Conservation (phyloP, 257 asterid genomes). For the Solanum acaule region DNA sequence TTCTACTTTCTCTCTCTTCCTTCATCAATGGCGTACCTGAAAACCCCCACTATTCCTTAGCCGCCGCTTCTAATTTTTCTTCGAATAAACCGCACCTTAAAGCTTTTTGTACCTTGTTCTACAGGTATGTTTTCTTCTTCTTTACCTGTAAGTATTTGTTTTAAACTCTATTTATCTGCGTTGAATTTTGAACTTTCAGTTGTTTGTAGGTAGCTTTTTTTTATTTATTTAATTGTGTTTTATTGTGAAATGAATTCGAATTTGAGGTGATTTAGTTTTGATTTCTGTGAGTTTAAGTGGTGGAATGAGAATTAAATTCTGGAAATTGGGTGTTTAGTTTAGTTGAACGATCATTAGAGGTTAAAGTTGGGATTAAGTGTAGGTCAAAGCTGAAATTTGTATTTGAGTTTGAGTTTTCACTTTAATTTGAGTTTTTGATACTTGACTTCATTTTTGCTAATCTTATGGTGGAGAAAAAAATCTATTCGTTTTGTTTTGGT, state of each 20-base stretch:
- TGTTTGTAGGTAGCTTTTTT: background rate
- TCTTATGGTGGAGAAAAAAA: background rate
- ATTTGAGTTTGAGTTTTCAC: background rate
- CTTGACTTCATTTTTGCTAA: background rate
- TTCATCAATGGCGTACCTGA: conserved; percentile 33
- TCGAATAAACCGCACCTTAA: background rate
- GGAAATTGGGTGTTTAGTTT: background rate
- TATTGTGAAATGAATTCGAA: background rate
- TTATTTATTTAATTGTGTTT: background rate
- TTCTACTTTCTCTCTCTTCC: conserved; percentile 13
- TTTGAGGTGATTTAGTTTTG: background rate
- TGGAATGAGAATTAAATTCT: background rate
- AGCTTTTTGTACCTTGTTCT: background rate
- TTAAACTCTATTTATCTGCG: background rate
- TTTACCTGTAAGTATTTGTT: background rate
- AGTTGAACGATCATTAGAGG: background rate
- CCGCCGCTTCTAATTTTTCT: conserved; percentile 45
- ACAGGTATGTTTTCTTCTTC: background rate
- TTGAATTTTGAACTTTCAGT: background rate
- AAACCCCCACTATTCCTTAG: conserved; percentile 37
- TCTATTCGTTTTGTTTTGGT: background rate
- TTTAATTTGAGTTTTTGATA: background rate
- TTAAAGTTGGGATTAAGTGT: background rate
- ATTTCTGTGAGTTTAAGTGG: background rate
- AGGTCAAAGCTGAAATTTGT: background rate